Conservation (phyloP, 306 rosid genomes). For the Lablab purpureus region DNA sequence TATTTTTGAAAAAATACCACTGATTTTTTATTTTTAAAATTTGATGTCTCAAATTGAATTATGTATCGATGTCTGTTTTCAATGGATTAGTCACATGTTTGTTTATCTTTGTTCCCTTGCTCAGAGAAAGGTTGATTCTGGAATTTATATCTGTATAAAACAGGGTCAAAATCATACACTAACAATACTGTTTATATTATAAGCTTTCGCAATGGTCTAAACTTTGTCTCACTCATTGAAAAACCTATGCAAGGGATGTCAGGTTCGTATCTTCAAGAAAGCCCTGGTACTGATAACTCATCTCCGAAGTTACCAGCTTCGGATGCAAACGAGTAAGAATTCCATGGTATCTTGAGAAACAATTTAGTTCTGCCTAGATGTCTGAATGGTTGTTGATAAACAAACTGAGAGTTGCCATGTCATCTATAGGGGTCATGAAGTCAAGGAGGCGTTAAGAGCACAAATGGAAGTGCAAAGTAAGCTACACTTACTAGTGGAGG, state of each 20-base stretch:
- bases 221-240: slow-evolving; percentile 45
- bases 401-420: slow-evolving; percentile 34
- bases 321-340: slow-evolving; percentile 86
- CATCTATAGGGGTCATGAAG: slow-evolving; percentile 83
- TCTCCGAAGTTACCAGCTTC: slow-evolving; percentile 80
- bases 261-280: slow-evolving; percentile 84
- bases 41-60: background rate
- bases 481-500: slow-evolving; percentile 95
- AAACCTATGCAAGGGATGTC: slow-evolving; percentile 60
- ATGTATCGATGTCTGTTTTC: background rate
- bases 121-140: slow-evolving; percentile 26
- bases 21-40: slow-evolving; percentile 8
- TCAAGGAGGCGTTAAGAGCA: slow-evolving; percentile 91
- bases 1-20: slow-evolving; percentile 34
- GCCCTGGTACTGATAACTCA: slow-evolving; percentile 74
- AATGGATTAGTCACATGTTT: slow-evolving; percentile 16
- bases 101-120: slow-evolving; percentile 27
- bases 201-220: slow-evolving; percentile 31
- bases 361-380: slow-evolving; percentile 36
- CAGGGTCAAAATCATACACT: slow-evolving; percentile 35
- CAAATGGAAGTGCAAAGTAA: slow-evolving; percentile 98
- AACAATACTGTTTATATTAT: slow-evolving; percentile 9
- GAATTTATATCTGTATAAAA: slow-evolving; percentile 16
- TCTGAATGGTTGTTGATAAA: slow-evolving; percentile 38
- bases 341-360: slow-evolving; percentile 42